These are phyloP conservation scores for Claviceps sp. DNA, from an alignment of 2,329 filamentous ascomycete species.

Conservation along the genomic window DNA sequence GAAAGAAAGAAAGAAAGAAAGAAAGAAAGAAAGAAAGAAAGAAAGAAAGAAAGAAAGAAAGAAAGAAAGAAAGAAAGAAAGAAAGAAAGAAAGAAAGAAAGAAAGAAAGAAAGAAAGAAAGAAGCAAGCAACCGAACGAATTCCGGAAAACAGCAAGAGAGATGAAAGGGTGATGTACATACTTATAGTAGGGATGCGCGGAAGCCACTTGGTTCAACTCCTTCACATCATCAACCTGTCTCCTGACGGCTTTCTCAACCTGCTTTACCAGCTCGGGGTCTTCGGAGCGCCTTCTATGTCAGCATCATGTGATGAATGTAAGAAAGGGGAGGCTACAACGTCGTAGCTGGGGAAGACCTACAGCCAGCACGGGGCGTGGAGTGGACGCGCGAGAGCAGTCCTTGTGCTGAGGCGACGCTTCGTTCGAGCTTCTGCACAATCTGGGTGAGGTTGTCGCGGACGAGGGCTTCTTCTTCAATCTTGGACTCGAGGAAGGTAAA, in stretches of 20 bases:
- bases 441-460: constrained; percentile 71
- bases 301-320: constrained; percentile 1
- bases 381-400: constrained; percentile 77
- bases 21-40: no score
- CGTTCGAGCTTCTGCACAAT: constrained; percentile 74
- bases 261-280: constrained; percentile 56
- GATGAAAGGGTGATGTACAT: constrained; percentile 8
- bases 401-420: constrained; percentile 67
- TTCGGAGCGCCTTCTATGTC: not conserved
- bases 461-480: constrained; percentile 73
- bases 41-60: no score
- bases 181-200: constrained; percentile 94
- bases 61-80: no score
- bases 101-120: not conserved
- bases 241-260: constrained; percentile 56
- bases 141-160: no score
- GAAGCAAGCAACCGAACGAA: no score
- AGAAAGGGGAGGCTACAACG: no score
- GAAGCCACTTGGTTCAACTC: constrained; percentile 63
- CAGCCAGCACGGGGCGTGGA: constrained; percentile 58
- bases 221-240: constrained; percentile 56
- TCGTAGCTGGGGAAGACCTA: constrained; percentile 17
- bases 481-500: constrained; percentile 79
- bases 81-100: not conserved
- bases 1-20: no score